Conservation (phyloP, 2,329 filamentous ascomycete genomes). For the Alternaria sp. region DNA sequence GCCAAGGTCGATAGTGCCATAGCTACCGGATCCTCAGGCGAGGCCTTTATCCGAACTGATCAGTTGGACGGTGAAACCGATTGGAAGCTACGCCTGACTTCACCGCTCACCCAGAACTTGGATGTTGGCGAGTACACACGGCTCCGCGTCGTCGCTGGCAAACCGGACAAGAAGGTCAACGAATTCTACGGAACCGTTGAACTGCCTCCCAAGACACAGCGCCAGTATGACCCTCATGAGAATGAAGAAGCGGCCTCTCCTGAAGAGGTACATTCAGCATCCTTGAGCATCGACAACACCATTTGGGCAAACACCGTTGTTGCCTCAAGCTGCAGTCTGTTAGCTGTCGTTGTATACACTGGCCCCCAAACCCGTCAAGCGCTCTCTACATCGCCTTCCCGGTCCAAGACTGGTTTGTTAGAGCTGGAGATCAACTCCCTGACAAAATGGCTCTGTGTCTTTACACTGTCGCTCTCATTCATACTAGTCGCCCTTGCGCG, state of each 20-base stretch:
- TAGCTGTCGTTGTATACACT: slow-evolving; percentile 93
- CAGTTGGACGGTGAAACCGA: slow-evolving; percentile 98
- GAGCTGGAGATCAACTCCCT: slow-evolving; percentile 97
- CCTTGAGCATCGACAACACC: slow-evolving; percentile 93
- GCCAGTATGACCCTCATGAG: slow-evolving; percentile 58
- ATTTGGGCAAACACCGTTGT: slow-evolving; percentile 99
- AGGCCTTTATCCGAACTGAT: slow-evolving; percentile 97
- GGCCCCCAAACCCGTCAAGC: slow-evolving; percentile 93
- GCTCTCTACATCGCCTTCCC: slow-evolving; percentile 87
- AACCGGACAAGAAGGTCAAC: slow-evolving; percentile 93
- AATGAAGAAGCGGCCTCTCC: slow-evolving; percentile 29
- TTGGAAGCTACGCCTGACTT: slow-evolving; percentile 94
- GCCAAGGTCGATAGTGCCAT: slow-evolving; percentile 27
- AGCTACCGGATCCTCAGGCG: slow-evolving; percentile 66
- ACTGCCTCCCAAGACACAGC: slow-evolving; percentile 65
- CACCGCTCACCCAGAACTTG: slow-evolving; percentile 83
- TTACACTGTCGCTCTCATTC: slow-evolving; percentile 87
- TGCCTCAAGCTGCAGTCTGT: slow-evolving; percentile 86
- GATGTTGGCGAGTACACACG: slow-evolving; percentile 73
- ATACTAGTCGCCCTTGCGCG: slow-evolving; percentile 88
- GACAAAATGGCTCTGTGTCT: slow-evolving; percentile 91
- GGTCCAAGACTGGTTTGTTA: slow-evolving; percentile 91
- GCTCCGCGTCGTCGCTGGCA: slow-evolving; percentile 79
- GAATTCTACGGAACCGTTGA: slow-evolving; percentile 93
- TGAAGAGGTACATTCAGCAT: slow-evolving; percentile 64